phyloP scores from a whole-genome alignment of 2,329 filamentous ascomycete species.

The Colletotrichum brevisporum region DNA sequence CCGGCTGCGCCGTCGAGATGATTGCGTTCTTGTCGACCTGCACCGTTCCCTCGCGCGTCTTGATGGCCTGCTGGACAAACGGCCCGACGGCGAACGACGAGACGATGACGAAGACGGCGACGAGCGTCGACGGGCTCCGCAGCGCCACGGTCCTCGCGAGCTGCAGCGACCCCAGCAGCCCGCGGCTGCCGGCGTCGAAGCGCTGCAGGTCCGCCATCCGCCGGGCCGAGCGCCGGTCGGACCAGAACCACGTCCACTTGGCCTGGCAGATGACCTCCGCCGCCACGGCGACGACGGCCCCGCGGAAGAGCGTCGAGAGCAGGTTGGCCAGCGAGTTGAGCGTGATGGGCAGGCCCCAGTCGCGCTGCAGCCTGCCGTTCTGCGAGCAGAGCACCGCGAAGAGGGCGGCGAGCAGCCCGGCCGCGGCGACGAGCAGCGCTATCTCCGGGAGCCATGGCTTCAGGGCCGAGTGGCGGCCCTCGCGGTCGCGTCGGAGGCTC shows the following conservation, averaged over 20 bases:
- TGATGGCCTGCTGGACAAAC: neutral
- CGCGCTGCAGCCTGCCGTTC: slow-evolving; percentile 33
- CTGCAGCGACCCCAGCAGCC: neutral
- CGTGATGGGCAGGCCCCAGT: slow-evolving; percentile 43
- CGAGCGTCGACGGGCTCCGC: neutral
- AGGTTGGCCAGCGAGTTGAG: slow-evolving; percentile 43
- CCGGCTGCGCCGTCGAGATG: neutral
- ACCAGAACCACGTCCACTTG: slow-evolving; percentile 14
- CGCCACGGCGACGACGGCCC: neutral
- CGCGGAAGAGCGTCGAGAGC: slow-evolving; percentile 43
- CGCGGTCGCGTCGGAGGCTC: neutral
- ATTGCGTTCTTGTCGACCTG: neutral
- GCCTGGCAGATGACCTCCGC: slow-evolving; percentile 3
- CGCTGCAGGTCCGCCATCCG: neutral
- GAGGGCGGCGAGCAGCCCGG: slow-evolving; percentile 37
- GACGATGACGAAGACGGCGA: neutral
- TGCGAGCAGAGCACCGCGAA: slow-evolving; percentile 35
- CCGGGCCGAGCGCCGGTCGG: neutral
- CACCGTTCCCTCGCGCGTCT: neutral
- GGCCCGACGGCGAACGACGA: neutral
- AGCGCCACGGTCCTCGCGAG: neutral
- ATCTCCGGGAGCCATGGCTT: neutral
- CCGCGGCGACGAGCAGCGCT: slow-evolving; percentile 15
- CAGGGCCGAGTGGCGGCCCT: neutral
- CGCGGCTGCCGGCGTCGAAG: slow-evolving; percentile 3